These are phyloP conservation scores for Boletus sp. DNA, from an alignment of 768 basidiomycete species.

Conservation along the genomic window DNA sequence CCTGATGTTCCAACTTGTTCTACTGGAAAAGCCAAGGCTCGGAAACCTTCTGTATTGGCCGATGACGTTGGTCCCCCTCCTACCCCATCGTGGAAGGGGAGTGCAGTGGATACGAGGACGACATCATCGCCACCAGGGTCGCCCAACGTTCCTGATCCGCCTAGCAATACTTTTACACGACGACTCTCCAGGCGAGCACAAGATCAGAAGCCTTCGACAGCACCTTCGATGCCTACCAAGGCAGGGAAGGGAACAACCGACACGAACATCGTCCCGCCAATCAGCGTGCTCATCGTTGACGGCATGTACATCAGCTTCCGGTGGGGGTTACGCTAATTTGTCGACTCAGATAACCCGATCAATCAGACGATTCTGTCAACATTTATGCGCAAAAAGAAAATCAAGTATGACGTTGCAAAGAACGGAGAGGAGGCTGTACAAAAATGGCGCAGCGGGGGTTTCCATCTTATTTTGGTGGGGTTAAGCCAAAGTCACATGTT, in stretches of 20 bases:
- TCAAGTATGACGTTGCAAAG: slow-evolving; percentile 91
- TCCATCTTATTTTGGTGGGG: slow-evolving; percentile 92
- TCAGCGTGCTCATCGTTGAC: slow-evolving; percentile 97
- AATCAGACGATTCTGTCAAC: slow-evolving; percentile 97
- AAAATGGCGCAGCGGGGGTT: slow-evolving; percentile 89
- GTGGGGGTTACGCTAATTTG: slow-evolving; percentile 13
- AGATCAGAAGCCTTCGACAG: slow-evolving; percentile 26
- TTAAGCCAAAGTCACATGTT: neutral
- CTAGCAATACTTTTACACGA: slow-evolving; percentile 25
- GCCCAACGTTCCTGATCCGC: slow-evolving; percentile 25
- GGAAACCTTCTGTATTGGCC: slow-evolving; percentile 31
- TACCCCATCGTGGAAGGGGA: slow-evolving; percentile 24
- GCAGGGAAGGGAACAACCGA: slow-evolving; percentile 53
- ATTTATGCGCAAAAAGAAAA: slow-evolving; percentile 94
- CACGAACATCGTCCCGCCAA: slow-evolving; percentile 85
- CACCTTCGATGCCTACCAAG: slow-evolving; percentile 37
- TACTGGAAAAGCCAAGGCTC: slow-evolving; percentile 22
- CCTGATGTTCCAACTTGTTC: slow-evolving; percentile 18
- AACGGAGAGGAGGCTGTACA: slow-evolving; percentile 95
- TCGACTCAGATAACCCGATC: slow-evolving; percentile 84
- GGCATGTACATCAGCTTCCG: slow-evolving; percentile 48
- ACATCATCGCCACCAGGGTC: slow-evolving; percentile 34
- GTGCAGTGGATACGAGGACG: slow-evolving; percentile 29
- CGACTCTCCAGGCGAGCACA: slow-evolving; percentile 32
- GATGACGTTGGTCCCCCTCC: slow-evolving; percentile 21